These are phyloP conservation scores for Lenwebbia sp. DNA, from an alignment of 345 rosid species.

Conservation along the genomic window DNA sequence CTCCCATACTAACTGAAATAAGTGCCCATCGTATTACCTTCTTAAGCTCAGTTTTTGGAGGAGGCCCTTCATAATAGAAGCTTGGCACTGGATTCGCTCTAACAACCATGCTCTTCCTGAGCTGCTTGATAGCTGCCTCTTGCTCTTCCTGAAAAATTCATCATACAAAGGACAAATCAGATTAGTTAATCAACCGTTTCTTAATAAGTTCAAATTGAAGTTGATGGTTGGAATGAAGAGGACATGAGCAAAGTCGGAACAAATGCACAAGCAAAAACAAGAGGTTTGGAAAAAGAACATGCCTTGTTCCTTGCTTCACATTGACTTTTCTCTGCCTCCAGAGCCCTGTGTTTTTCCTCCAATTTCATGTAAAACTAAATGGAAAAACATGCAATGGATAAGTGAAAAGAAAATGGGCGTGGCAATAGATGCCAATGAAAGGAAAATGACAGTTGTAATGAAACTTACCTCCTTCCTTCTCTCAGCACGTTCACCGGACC, in stretches of 20 bases:
- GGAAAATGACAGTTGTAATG: neutral
- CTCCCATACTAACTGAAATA: neutral
- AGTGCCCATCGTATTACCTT: constrained; percentile 41
- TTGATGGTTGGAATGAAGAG: neutral
- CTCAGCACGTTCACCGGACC: constrained; percentile 66
- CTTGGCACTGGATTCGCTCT: constrained; percentile 92
- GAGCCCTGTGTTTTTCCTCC: constrained; percentile 70
- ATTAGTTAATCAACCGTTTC: neutral
- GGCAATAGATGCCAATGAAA: constrained; percentile 1
- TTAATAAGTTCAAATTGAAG: neutral
- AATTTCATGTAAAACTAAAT: constrained; percentile 70
- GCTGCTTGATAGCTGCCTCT: constrained; percentile 85
- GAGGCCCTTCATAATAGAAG: constrained; percentile 88
- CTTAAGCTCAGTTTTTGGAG: constrained; percentile 69
- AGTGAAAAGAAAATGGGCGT: constrained; percentile 3
- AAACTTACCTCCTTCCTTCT: constrained; percentile 73
- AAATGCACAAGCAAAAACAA: neutral
- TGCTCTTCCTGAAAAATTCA: constrained; percentile 73
- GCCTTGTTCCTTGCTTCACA: constrained; percentile 79
- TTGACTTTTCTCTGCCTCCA: constrained; percentile 70
- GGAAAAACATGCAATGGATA: neutral
- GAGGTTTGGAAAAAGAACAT: neutral
- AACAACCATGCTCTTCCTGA: constrained; percentile 66
- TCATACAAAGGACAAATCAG: neutral
- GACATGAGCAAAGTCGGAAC: neutral